These are phyloP conservation scores for Noccaea bulbosa DNA, from an alignment of 345 rosid species.

Conservation along the genomic window DNA sequence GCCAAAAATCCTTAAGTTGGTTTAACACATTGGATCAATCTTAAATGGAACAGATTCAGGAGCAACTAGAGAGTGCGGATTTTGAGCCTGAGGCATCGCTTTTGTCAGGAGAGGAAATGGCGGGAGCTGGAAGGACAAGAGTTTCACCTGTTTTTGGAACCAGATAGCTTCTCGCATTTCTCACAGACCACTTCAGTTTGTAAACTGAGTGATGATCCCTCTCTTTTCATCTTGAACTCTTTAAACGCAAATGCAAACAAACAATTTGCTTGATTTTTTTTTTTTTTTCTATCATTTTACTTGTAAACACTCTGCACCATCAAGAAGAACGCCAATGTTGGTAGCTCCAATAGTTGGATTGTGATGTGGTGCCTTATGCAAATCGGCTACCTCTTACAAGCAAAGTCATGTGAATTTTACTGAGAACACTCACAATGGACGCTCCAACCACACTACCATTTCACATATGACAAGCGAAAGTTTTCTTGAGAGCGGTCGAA, in stretches of 20 bases:
- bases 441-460: no score
- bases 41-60: slow-evolving; percentile 53
- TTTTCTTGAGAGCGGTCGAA: no score
- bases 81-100: slow-evolving; percentile 63
- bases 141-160: slow-evolving; percentile 65
- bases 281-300: no score
- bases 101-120: slow-evolving; percentile 62
- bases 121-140: slow-evolving; percentile 65
- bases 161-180: slow-evolving; percentile 19
- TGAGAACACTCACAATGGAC: no score
- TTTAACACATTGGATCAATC: no score
- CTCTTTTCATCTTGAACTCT: neutral
- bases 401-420: no score
- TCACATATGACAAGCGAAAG: no score
- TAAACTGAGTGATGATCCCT: slow-evolving; percentile 14
- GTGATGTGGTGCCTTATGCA: no score
- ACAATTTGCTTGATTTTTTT: neutral
- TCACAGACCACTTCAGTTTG: neutral
- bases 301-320: neutral
- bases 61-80: slow-evolving; percentile 59
- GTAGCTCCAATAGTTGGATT: neutral
- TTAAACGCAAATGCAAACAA: neutral
- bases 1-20: no score
- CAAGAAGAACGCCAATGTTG: neutral
- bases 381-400: no score